Evolutionary conservation across 345 rosid genomes (phyloP).

Genomic region (Sapria himalayana): DNA sequence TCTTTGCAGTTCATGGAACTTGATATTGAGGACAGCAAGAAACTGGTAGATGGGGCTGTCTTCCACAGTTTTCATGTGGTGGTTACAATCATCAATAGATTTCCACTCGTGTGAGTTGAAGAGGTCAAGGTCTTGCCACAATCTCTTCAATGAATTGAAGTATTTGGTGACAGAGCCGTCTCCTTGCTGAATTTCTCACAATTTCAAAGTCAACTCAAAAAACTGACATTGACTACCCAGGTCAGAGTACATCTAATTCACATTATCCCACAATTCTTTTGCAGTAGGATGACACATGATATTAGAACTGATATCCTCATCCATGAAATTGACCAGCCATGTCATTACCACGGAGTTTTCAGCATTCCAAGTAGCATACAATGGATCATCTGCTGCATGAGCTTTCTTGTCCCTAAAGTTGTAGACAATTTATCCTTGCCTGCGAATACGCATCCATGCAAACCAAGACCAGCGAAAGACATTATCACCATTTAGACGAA

Average conservation of each 20-base stretch:
- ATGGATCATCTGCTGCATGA: background rate
- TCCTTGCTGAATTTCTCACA: background rate
- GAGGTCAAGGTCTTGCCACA: slow-evolving; percentile 6
- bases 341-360: slow-evolving; percentile 9
- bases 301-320: slow-evolving; percentile 4
- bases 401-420: background rate
- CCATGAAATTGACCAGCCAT: slow-evolving; percentile 2
- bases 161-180: slow-evolving; percentile 4
- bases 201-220: background rate
- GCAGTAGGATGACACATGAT: slow-evolving; percentile 4
- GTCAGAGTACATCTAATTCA: slow-evolving; percentile 2
- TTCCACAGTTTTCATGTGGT: background rate
- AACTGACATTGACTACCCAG: slow-evolving; percentile 3
- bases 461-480: slow-evolving; percentile 1
- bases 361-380: background rate
- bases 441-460: background rate
- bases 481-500: background rate
- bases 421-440: background rate
- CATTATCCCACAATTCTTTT: slow-evolving; percentile 7
- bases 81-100: background rate
- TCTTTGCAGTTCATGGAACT: slow-evolving; percentile 4
- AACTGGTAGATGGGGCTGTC: slow-evolving; percentile 1
- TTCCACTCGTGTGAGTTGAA: slow-evolving; percentile 5
- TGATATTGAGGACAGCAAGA: background rate
- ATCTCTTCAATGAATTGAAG: background rate